Evolutionary conservation across 495 filamentous ascomycete genomes (phyloP), one percentile per base, ranked within the genome.

Genomic region (Apiosordaria backusii): DNA sequence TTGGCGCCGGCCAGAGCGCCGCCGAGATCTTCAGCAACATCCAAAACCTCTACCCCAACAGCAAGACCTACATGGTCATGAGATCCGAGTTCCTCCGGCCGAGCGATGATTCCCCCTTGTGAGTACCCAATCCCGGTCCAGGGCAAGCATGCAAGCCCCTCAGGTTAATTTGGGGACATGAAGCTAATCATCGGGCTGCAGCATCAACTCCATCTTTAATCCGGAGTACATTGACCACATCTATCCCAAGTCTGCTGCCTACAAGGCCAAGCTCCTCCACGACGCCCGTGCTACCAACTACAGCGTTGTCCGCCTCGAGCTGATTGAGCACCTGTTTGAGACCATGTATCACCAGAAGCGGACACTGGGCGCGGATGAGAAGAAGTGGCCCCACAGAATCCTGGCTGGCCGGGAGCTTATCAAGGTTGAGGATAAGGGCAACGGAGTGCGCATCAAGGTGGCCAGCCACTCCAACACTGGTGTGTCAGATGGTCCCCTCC

Each of bases 81-180:
- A 86, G 90, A 57, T 88, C 87, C 50, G 83, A 90, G 35, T 92
- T 92, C 52, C 79, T 99, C 64, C 88, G 88, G 63, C 94, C 94
- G 4, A 96, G 92, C 75, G 94, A 99, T 69, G 94, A 99, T 72
- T 95, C 91, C 59, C 94, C 94, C 21, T 98, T 97, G 91, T 96
- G 80, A 78, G 89, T 84, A 3, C 53, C 19, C 22, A 24, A 55
- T 55, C 53, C 53, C 22, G n/a, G 5, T 21, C 53, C 53, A 55
- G 19, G 53, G 19, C 1, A 15, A n/a, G 2, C 53, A 57, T 21
- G 53, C 19, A 57, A 57, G 19, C 16, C 7, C 26, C 29, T 55
- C 54, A n/a, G n/a, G n/a, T 29, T 45, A 5, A 9, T 45, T 15
- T 4, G 13, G 3, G 15, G 24, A 18, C 25, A 57, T 29, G 27